A percentile compares a stretch with the other conserved stretches of the same genome.
Evolutionary conservation across 371 early-diverging fungal genomes (phyloP).

Genomic region (Encephalitozoon cuniculi): DNA sequence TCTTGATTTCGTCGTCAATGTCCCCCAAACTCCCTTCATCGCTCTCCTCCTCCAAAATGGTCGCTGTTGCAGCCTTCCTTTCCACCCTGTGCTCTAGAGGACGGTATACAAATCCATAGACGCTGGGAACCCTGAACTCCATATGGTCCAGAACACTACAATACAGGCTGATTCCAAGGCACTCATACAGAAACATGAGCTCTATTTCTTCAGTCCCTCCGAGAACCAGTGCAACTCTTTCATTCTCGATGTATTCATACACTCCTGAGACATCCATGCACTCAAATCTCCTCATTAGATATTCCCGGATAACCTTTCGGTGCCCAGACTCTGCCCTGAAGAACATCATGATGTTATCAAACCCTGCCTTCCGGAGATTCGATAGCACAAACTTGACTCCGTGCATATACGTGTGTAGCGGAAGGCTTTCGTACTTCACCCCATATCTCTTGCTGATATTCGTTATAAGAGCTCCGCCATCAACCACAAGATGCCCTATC

Average conservation of each 20-base stretch:
- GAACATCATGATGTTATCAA: constrained; percentile 27
- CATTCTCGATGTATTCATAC: constrained; percentile 17
- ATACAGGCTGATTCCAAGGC: constrained; percentile 9
- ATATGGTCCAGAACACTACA: constrained; percentile 17
- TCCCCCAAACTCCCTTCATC: neutral
- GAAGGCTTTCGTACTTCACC: constrained; percentile 15
- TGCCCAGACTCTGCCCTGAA: constrained; percentile 16
- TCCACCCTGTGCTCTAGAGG: neutral
- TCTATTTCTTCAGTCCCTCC: neutral
- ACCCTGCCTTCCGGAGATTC: constrained; percentile 10
- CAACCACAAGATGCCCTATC: constrained; percentile 44
- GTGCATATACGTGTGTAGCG: constrained; percentile 20
- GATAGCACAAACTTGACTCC: constrained; percentile 27
- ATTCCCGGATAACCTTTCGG: constrained; percentile 1
- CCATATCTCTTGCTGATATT: constrained; percentile 7
- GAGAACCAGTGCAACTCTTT: constrained; percentile 43
- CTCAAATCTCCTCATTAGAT: constrained; percentile 9
- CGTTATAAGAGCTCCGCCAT: constrained; percentile 29
- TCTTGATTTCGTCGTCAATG: neutral
- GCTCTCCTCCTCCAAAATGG: neutral
- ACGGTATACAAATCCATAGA: constrained; percentile 20
- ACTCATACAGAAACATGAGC: constrained; percentile 12
- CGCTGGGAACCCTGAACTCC: constrained; percentile 22
- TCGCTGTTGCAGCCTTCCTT: neutral
- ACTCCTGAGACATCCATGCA: neutral